Evolutionary conservation across 2,329 filamentous ascomycete species (phyloP).

Genomic region (Pseudocercospora macadamiae): DNA sequence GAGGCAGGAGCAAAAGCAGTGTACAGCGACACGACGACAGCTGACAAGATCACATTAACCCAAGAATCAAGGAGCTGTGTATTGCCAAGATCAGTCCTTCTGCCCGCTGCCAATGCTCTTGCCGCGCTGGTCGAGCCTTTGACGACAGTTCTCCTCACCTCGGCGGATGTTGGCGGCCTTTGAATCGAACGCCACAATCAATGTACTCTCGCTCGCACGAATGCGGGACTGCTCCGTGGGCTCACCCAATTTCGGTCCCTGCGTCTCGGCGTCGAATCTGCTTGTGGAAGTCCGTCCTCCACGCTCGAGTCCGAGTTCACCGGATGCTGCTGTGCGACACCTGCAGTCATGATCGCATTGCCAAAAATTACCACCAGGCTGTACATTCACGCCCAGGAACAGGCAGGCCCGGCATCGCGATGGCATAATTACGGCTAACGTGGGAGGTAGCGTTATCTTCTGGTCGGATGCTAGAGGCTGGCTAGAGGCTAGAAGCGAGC

Average conservation of each 20-base stretch:
- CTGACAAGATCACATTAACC: too few species aligned
- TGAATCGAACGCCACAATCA: background rate
- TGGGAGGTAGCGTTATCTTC: constrained; percentile 4
- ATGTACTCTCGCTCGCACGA: background rate
- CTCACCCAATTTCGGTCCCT: too few species aligned
- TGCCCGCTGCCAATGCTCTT: background rate
- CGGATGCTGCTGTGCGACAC: background rate
- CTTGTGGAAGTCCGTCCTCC: background rate
- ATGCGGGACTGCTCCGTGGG: background rate
- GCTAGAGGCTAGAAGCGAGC: background rate
- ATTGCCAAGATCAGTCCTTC: too few species aligned
- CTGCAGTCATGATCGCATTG: background rate
- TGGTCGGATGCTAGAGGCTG: background rate
- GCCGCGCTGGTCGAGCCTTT: background rate
- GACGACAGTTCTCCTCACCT: background rate
- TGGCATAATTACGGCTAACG: constrained; percentile 7
- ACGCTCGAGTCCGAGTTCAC: background rate
- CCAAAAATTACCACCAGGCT: background rate
- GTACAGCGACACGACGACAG: too few species aligned
- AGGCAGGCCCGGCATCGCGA: background rate
- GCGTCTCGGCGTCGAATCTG: background rate
- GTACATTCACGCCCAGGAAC: background rate
- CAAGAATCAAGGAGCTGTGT: too few species aligned
- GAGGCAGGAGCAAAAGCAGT: too few species aligned
- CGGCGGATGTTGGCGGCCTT: background rate